Percentiles rank a stretch among this genome's conserved stretches.
Evolutionary conservation across 2,329 filamentous ascomycete species (phyloP).

Genomic region (Diaporthe batatas): DNA sequence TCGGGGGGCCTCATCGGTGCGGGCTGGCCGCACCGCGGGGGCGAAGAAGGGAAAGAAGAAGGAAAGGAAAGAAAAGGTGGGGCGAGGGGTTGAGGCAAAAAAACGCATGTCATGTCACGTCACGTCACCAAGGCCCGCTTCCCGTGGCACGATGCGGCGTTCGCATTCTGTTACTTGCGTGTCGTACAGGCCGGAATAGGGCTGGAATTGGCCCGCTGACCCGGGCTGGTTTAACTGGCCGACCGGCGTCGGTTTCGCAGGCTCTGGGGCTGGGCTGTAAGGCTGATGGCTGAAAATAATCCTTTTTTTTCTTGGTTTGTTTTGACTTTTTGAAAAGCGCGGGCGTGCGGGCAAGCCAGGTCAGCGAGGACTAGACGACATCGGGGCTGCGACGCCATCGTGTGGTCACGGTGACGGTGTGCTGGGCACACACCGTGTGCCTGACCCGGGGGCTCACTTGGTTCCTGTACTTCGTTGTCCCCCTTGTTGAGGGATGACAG

Average conservation of each 20-base stretch:
- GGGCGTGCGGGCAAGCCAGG: background rate
- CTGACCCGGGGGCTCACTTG: background rate
- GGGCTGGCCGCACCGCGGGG: background rate
- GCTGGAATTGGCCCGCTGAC: background rate
- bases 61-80: slow-evolving; percentile 8
- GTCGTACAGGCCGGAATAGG: background rate
- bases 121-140: slow-evolving; percentile 18
- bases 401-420: slow-evolving; percentile 17
- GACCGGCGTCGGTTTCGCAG: background rate
- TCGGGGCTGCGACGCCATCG: slow-evolving; percentile 10
- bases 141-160: slow-evolving; percentile 19
- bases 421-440: background rate
- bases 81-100: background rate
- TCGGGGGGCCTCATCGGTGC: slow-evolving; percentile 1
- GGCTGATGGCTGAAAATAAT: background rate
- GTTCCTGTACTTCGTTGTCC: background rate
- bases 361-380: background rate
- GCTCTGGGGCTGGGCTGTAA: background rate
- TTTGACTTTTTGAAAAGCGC: background rate
- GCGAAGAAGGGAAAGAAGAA: background rate
- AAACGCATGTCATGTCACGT: slow-evolving; percentile 33
- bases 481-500: background rate
- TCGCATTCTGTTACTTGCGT: background rate
- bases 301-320: too few species aligned
- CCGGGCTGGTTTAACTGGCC: background rate